Base-by-base conservation (phyloP, 257 asterid species). In the Solanum rostratum region DNA sequence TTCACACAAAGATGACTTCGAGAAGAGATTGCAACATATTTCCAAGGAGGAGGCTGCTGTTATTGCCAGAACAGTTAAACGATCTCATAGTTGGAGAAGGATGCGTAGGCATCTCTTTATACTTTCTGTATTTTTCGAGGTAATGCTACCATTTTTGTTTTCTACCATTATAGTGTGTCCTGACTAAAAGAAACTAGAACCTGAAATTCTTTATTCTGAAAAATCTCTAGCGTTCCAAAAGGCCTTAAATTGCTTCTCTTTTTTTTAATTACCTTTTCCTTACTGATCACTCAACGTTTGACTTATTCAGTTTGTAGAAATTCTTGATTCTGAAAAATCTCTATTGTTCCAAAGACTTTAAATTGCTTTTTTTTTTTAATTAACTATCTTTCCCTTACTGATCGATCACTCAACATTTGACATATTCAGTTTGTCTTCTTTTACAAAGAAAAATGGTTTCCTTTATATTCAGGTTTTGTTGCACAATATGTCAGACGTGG, bases 1-100 rank as follows among this genome's bases (percentile, higher is more conserved):
- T 88, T 85, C 86, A 39, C 91, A 84, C 59, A 91, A 93, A 78
- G 96, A 94, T 63, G 97, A 96, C 90, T 94, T 93, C 78, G 98
- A 95, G 91, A 95, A 95, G 91, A 90, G 98, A 88, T 87, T 96
- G 94, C 86, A 95, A 89, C 88, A 94, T 84, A 94, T 96, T 86
- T 89, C 97, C 53, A 96, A 94, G 92, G 97, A 96, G 90, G 99
- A 96, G 92, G 93, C 93, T 79, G 84, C 92, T 45, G 92, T 94
- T 86, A 94, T 91, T 85, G 84, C 92, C 52, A 91, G 96, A 89
- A 91, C 93, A 41, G 88, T 87, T 55, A 94, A 73, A 85, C 98
- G 97, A 37, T 86, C 97, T 59, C 93, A 89, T 29, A 90, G 88
- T 84, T 92, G 91, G 89, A 92, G 92, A 85, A 90, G 96, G 86